Percentiles rank a stretch among this genome's conserved stretches.
Conservation (phyloP, 495 filamentous ascomycete genomes). For the Schizothecium vesticola region DNA sequence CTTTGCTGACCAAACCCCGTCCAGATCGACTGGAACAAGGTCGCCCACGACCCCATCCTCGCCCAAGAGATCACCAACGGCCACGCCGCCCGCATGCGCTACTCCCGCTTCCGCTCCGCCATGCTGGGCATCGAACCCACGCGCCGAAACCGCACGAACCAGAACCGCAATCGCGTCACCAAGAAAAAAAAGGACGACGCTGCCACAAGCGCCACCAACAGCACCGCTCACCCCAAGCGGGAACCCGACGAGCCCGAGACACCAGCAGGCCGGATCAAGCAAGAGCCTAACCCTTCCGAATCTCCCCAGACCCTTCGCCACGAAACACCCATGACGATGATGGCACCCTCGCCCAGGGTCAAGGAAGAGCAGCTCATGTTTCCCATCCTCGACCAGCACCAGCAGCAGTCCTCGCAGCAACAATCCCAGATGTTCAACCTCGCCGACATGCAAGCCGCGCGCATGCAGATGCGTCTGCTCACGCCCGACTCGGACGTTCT, state of each 20-base stretch:
- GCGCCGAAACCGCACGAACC: slow-evolving; percentile 33
- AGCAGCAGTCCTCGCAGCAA: neutral
- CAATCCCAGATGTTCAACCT: slow-evolving; percentile 10
- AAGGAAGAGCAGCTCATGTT: slow-evolving; percentile 28
- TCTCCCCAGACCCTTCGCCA: slow-evolving; percentile 2
- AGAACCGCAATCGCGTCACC: slow-evolving; percentile 28
- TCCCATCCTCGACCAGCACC: slow-evolving; percentile 1
- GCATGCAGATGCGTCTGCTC: slow-evolving; percentile 30
- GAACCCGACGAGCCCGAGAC: slow-evolving; percentile 23
- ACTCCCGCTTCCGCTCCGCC: slow-evolving; percentile 56
- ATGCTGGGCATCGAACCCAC: slow-evolving; percentile 40
- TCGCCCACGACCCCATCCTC: slow-evolving; percentile 50
- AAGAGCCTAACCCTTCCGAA: slow-evolving; percentile 12
- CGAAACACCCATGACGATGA: neutral
- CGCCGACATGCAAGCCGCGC: slow-evolving; percentile 15
- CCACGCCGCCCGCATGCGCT: slow-evolving; percentile 78
- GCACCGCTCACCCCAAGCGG: slow-evolving; percentile 8
- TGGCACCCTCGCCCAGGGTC: slow-evolving; percentile 23
- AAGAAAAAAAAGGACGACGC: slow-evolving; percentile 39
- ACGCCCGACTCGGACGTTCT: slow-evolving; percentile 43
- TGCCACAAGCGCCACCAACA: neutral
- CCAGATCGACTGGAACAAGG: slow-evolving; percentile 70
- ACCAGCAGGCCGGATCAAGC: slow-evolving; percentile 23
- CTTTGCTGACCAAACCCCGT: neutral
- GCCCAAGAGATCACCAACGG: slow-evolving; percentile 65